These are phyloP conservation scores for Aspergillus ochraceus DNA, from an alignment of 2,329 filamentous ascomycete species.

Conservation along the genomic window DNA sequence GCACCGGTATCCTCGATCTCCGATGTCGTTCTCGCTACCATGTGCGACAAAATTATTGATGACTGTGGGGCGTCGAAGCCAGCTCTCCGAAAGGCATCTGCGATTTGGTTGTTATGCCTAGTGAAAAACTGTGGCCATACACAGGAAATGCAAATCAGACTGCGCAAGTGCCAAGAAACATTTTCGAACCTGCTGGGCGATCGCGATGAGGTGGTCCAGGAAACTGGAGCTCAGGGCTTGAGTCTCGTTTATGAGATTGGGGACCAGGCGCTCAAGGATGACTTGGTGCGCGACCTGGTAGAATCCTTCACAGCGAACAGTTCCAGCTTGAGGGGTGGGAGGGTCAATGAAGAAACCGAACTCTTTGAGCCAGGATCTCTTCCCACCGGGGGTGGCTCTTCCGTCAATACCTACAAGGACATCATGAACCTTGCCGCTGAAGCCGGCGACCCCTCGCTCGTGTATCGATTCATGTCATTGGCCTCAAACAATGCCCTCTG, in stretches of 20 bases:
- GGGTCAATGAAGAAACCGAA: slow-evolving; percentile 87
- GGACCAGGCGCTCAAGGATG: slow-evolving; percentile 73
- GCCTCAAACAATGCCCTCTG: slow-evolving; percentile 95
- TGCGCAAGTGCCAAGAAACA: slow-evolving; percentile 78
- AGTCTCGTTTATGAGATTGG: slow-evolving; percentile 94
- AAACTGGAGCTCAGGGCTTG: slow-evolving; percentile 87
- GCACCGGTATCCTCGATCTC: slow-evolving; percentile 41
- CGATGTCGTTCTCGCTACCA: slow-evolving; percentile 47
- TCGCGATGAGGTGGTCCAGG: slow-evolving; percentile 90
- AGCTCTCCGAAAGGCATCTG: slow-evolving; percentile 83
- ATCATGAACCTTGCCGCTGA: slow-evolving; percentile 95
- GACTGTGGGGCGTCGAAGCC: slow-evolving; percentile 86
- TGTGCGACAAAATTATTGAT: slow-evolving; percentile 71
- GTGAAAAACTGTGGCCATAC: slow-evolving; percentile 86
- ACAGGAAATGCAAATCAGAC: slow-evolving; percentile 67
- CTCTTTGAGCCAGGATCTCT: slow-evolving; percentile 88
- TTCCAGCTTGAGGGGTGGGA: slow-evolving; percentile 65
- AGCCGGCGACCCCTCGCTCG: slow-evolving; percentile 91
- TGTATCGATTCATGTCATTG: slow-evolving; percentile 98
- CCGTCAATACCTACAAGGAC: slow-evolving; percentile 94
- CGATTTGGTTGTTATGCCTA: slow-evolving; percentile 91
- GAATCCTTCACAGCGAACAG: slow-evolving; percentile 74
- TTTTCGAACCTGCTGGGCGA: slow-evolving; percentile 88
- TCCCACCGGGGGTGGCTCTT: slow-evolving; percentile 84
- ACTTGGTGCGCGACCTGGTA: slow-evolving; percentile 83